Conservation (phyloP, 2,329 filamentous ascomycete genomes). For the Claviceps spartinae region DNA sequence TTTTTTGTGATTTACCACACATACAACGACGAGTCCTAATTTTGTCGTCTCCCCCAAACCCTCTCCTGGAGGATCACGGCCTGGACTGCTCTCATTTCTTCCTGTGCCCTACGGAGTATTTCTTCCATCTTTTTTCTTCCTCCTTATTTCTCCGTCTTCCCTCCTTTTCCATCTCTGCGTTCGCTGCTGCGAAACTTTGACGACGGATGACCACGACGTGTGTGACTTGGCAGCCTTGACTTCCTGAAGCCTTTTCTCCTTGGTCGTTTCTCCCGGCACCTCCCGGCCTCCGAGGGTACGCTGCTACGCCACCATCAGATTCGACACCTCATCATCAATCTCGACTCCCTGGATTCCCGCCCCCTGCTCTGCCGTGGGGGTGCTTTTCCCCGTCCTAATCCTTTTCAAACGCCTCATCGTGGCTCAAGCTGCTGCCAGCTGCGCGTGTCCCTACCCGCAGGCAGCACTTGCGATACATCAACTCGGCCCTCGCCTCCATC, state of each 20-base stretch:
- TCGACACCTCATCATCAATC: not conserved
- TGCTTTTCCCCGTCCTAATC: not conserved
- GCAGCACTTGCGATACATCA: not conserved
- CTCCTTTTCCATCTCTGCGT: conserved; percentile 6
- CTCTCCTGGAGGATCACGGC: conserved; percentile 2
- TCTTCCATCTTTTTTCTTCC: conserved; percentile 6
- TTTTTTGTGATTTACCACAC: conserved; percentile 1
- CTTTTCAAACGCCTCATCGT: not conserved
- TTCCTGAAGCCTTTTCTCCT: conserved; percentile 4
- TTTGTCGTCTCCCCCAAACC: conserved; percentile 1
- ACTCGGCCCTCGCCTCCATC: not conserved
- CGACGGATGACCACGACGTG: conserved; percentile 6
- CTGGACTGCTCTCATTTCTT: not conserved
- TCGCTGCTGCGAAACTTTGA: not conserved
- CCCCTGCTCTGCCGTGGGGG: not conserved
- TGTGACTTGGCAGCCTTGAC: conserved; percentile 5
- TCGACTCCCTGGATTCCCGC: not conserved
- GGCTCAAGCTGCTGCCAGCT: not conserved
- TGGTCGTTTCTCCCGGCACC: conserved; percentile 6
- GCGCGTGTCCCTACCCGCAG: not conserved
- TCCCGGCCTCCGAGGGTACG: conserved; percentile 6
- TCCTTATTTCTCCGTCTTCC: conserved; percentile 5
- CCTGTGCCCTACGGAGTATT: not conserved
- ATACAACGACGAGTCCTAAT: not conserved
- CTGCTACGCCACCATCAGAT: conserved; percentile 7